phyloP scores from a whole-genome alignment of 495 filamentous ascomycete genomes.

The Pseudevernia furfuracea region DNA sequence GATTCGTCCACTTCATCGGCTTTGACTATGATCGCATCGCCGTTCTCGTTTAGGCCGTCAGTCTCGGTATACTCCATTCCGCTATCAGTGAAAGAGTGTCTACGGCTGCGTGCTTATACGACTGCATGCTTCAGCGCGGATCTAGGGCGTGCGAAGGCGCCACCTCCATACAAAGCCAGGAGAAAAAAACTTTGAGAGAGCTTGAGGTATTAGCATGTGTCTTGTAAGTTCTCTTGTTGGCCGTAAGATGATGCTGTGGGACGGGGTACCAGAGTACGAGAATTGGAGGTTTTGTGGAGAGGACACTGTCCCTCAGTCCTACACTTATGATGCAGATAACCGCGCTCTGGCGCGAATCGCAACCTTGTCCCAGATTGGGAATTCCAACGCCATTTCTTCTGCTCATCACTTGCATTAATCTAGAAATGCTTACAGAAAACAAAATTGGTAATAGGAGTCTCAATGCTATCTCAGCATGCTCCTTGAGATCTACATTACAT shows the following conservation, averaged over 20 bases:
- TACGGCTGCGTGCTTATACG: background rate
- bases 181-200: background rate
- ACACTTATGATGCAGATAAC: too few relatives aligned
- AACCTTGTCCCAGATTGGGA: background rate
- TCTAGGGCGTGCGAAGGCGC: background rate
- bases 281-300: background rate
- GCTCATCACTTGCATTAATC: background rate
- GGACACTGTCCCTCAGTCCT: background rate
- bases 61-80: conserved; percentile 15
- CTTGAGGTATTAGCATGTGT: background rate
- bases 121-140: background rate
- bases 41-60: background rate
- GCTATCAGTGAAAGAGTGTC: background rate
- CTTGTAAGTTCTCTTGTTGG: background rate
- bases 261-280: background rate
- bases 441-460: too few relatives aligned
- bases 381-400: background rate
- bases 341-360: background rate
- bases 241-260: background rate
- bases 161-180: background rate
- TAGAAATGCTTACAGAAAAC: too few relatives aligned
- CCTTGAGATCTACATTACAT: too few relatives aligned
- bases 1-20: conserved; percentile 50
- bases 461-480: too few relatives aligned
- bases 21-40: conserved; percentile 39